Conservation (phyloP, 2,329 filamentous ascomycete genomes). For the Colletotrichum trifolii region DNA sequence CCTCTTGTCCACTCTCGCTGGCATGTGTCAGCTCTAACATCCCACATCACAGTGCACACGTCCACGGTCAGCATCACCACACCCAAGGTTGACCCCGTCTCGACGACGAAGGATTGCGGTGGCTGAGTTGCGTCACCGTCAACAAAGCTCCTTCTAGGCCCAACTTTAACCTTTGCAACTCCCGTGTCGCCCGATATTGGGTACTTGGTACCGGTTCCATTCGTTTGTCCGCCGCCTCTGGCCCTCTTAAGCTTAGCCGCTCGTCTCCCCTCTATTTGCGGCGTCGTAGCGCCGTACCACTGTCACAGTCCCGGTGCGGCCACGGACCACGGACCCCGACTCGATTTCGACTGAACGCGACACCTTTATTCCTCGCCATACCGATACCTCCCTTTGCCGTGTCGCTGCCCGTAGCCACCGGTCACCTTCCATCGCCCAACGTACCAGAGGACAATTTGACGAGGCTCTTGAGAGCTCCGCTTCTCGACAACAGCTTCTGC, state of each 20-base stretch:
- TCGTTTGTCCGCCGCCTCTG: slow-evolving; percentile 51
- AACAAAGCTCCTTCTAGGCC: slow-evolving; percentile 10
- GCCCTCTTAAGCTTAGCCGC: slow-evolving; percentile 21
- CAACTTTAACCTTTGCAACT: slow-evolving; percentile 9
- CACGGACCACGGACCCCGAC: slow-evolving; percentile 22
- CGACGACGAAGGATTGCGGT: slow-evolving; percentile 12
- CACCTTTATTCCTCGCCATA: slow-evolving; percentile 19
- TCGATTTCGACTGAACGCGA: slow-evolving; percentile 17
- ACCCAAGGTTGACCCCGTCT: slow-evolving; percentile 21
- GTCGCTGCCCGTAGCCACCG: no score
- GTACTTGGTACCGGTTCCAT: slow-evolving; percentile 66
- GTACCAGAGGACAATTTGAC: neutral
- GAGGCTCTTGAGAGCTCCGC: neutral
- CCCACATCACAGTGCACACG: slow-evolving; percentile 2
- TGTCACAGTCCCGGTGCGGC: slow-evolving; percentile 23
- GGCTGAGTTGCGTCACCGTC: slow-evolving; percentile 25
- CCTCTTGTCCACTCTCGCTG: slow-evolving; percentile 3
- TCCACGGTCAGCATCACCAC: neutral
- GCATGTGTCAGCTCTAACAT: neutral
- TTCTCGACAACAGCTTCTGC: neutral
- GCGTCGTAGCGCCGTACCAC: slow-evolving; percentile 19
- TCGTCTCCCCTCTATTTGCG: slow-evolving; percentile 14
- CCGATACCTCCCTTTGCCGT: neutral
- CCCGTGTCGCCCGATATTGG: slow-evolving; percentile 37
- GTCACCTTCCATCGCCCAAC: no score